phyloP scores from a whole-genome alignment of 2,329 filamentous ascomycete species.

The Torrubiellomyces zombiae region DNA sequence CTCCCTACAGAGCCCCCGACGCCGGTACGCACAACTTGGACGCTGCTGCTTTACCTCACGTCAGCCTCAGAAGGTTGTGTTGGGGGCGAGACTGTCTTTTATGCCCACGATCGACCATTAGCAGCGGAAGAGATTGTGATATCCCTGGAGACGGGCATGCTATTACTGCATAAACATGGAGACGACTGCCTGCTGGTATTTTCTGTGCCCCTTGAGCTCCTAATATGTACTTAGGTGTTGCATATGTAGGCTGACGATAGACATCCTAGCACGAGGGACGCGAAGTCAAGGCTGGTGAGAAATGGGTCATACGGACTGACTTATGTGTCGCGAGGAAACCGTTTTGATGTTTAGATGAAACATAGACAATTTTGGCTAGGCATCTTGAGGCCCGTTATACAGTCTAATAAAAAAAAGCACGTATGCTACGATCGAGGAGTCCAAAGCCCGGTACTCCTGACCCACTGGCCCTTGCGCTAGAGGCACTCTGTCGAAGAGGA shows the following conservation, averaged over 20 bases:
- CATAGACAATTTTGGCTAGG: too few relatives aligned
- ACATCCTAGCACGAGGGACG: slow-evolving; percentile 73
- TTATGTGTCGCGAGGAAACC: slow-evolving; percentile 42
- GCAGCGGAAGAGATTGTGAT: slow-evolving; percentile 52
- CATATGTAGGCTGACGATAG: too few relatives aligned
- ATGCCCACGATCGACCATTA: slow-evolving; percentile 47
- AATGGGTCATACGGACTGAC: slow-evolving; percentile 82
- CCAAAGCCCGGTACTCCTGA: too few relatives aligned
- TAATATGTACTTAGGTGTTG: too few relatives aligned
- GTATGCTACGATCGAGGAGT: too few relatives aligned
- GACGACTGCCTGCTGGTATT: slow-evolving; percentile 66
- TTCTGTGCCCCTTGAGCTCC: too few relatives aligned
- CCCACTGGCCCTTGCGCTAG: too few relatives aligned
- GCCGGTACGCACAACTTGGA: slow-evolving; percentile 60
- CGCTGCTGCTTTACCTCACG: slow-evolving; percentile 73
- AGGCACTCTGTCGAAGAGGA: too few relatives aligned
- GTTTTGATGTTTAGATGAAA: not conserved
- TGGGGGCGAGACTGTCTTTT: slow-evolving; percentile 87
- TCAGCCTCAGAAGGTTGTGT: slow-evolving; percentile 56
- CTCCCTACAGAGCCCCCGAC: slow-evolving; percentile 23
- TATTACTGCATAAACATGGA: slow-evolving; percentile 76
- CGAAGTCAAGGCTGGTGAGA: slow-evolving; percentile 65
- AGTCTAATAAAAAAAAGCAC: too few relatives aligned
- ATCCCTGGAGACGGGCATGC: slow-evolving; percentile 65
- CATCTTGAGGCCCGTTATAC: too few relatives aligned